These are phyloP conservation scores for Conticribra guillardii DNA, from an alignment of 108 stramenopile genomes.

Conservation along the genomic window DNA sequence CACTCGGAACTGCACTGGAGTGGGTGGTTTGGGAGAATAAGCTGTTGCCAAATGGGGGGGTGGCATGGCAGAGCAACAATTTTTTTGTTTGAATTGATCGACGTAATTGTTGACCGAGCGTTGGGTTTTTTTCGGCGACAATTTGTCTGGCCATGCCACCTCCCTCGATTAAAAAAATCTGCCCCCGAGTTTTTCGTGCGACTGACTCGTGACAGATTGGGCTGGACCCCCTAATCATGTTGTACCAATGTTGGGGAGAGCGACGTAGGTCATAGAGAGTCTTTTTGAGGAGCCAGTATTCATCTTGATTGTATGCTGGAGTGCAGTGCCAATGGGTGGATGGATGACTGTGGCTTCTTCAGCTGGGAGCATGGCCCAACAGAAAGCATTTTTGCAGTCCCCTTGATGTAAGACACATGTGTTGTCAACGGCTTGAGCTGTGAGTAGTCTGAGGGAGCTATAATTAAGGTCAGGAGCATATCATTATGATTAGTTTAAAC, in stretches of 20 bases:
- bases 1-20: too few species aligned
- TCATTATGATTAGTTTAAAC: too few species aligned
- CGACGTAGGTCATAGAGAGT: constrained; percentile 20
- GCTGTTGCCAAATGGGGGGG: too few species aligned
- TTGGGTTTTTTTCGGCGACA: too few species aligned
- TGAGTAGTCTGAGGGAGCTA: constrained; percentile 1
- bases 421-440: constrained; percentile 1
- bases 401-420: constrained; percentile 19
- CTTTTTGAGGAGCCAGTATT: constrained; percentile 8
- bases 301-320: background rate
- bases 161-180: too few species aligned
- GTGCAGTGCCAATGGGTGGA: background rate
- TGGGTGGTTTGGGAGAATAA: too few species aligned
- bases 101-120: too few species aligned
- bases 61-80: too few species aligned
- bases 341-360: constrained; percentile 5
- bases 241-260: constrained; percentile 27
- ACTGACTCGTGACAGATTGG: too few species aligned
- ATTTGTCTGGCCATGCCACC: too few species aligned
- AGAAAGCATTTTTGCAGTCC: constrained; percentile 36
- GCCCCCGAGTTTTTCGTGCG: too few species aligned
- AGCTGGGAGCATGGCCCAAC: constrained; percentile 8
- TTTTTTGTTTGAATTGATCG: too few species aligned
- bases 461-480: constrained; percentile 30
- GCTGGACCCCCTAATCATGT: background rate